Evolutionary conservation across 768 basidiomycete genomes (phyloP), one percentile per base, ranked within the genome.

Genomic region (Tulasnella sp.): DNA sequence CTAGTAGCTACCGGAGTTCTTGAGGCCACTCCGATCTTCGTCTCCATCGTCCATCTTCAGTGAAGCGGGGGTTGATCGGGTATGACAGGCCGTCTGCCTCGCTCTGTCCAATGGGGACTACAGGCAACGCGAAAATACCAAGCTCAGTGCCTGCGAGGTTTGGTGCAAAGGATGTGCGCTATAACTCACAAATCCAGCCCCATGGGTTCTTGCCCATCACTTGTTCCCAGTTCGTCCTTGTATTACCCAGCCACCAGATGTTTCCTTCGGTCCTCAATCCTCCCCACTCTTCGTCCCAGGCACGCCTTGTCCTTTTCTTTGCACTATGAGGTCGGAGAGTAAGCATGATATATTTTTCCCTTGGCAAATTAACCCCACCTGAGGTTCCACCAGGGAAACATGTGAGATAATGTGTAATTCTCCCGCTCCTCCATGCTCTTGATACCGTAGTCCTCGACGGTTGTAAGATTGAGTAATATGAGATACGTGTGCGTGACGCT

Each of bases 241-340:
- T 73, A 75, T 83, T 86, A 34, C 91, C 95, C 40, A 87, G 80
- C 88, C 90, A 92, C 95, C 95, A 98, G 7, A 95, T 79, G 77
- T 94, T 89, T 0, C 90, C 94, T 77, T 95, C 95, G 36, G 83
- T 86, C 7, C 84, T 82, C 0, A 91, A 81, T 35, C 83, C 80
- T 0, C 95, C 95, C 91, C 92, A 98, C 76, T 95, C 94, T 32
- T 81, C 80, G 75, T 93, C 87, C 89, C 91, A 95, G 59, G 82
- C 79, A 40, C 77, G 79, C 52, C 77, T 78, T 3, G 76, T 76
- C 32, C 76, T 76, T 11, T 73, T 62, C 68, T 77, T 79, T 35
- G 65, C 69, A 32, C 75, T 75, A 6, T 62, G n/a, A 29, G 89
- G 90, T 78, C 47, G n/a, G 8, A 36, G 73, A 16, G 5, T 36